Evolutionary conservation across 805 yeast species (phyloP), one percentile per base, ranked within the genome.

Genomic region (Cyberlindnera bimundalis): DNA sequence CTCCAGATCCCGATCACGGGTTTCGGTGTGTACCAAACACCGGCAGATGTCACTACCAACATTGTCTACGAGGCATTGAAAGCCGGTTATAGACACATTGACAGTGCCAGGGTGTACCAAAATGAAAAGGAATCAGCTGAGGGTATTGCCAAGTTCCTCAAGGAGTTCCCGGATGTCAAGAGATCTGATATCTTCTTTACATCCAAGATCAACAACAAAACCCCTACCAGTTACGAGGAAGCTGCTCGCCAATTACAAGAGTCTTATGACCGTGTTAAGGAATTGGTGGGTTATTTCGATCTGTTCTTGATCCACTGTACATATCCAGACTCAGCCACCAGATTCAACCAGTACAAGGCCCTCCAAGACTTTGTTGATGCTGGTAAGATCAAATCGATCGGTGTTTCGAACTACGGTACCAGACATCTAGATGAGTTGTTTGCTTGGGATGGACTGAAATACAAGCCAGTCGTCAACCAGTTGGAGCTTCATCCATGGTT

Each of bases 341-440:
- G 93, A 56, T 53, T 80, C 32, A 85, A 73, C 33, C 74, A 88
- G 4, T 84, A 81, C 76, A 69, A 65, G 52, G 90, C 89, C 1
- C 71, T 85, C 71, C 90, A 84, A 60, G 91, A 84, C 52, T 80
- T 78, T 20, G 80, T 78, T 24, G 77, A 70, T 20, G 65, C 66
- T 7, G 83, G 87, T 8, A 60, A 68, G 37, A 78, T 82, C 42
- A 74, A 70, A 53, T 71, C 85, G 15, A 77, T 86, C 43, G 95
- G 95, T 33, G 89, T 86, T 15, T 84, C 93, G 16, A 84, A 84
- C 64, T 85, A 71, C 52, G 88, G 88, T 39, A 57, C 62, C n/a
- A 65, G 60, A 7, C 87, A 79, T 57, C 58, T 84, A n/a, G 74
- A 79, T 44, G 83, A 83, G 57, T 61, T 85, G 28, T 65, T 81